Conservation (phyloP, 1,284 basidiomycete species). For the Puccinia novopanici region DNA sequence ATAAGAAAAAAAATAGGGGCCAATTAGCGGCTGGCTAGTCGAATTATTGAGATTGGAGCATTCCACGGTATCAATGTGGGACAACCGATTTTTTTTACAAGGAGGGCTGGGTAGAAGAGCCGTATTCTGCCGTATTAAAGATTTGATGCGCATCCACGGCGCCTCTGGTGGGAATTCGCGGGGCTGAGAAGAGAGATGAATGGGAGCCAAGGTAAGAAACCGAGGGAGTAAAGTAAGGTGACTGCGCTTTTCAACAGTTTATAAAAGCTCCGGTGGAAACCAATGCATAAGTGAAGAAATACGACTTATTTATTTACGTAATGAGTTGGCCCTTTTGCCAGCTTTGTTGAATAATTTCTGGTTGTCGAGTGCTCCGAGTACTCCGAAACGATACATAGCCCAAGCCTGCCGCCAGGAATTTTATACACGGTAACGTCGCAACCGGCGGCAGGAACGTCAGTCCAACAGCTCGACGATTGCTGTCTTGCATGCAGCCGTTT, state of each 20-base stretch:
- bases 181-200: not conserved
- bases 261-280: not conserved
- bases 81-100: not conserved
- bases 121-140: no score
- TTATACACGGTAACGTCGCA: not conserved
- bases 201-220: not conserved
- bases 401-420: not conserved
- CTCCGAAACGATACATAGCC: not conserved
- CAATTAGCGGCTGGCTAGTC: not conserved
- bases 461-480: not conserved
- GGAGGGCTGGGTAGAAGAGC: not conserved
- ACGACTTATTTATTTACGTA: no score
- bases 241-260: not conserved
- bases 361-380: slow-evolving; percentile 9
- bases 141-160: not conserved
- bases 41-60: not conserved
- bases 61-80: not conserved
- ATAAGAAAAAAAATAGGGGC: not conserved
- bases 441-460: not conserved
- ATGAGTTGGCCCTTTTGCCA: not conserved
- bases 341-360: slow-evolving; percentile 6
- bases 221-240: not conserved
- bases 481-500: not conserved
- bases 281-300: not conserved
- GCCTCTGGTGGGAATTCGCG: not conserved